phyloP scores from a whole-genome alignment of 169 alveolate species.

The Plasmodium gonderi region DNA sequence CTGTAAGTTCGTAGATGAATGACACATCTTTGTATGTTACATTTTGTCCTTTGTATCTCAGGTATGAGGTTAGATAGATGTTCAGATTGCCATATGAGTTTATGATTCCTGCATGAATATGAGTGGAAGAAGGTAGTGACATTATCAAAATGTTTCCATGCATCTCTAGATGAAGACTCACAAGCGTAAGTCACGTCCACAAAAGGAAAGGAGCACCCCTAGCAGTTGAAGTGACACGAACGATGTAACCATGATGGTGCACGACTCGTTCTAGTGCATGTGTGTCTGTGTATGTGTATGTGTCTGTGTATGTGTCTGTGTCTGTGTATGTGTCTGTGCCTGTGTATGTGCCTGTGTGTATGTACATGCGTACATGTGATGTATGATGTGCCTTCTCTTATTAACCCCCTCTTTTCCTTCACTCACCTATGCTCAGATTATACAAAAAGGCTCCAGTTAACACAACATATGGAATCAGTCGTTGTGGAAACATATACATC shows the following conservation, averaged over 20 bases:
- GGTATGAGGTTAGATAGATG: constrained; percentile 59
- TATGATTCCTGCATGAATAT: constrained; percentile 14
- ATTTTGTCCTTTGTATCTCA: constrained; percentile 40
- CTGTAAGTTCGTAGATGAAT: constrained; percentile 28
- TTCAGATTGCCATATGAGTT: constrained; percentile 69
- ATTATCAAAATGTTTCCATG: too few species aligned
- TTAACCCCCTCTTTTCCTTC: background rate
- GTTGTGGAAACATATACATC: constrained; percentile 3
- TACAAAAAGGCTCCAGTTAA: constrained; percentile 53
- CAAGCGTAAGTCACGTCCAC: too few species aligned
- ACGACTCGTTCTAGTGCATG: too few species aligned
- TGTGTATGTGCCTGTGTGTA: too few species aligned
- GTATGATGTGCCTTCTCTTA: background rate
- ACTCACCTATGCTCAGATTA: constrained; percentile 51
- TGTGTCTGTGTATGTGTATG: too few species aligned
- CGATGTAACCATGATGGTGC: too few species aligned
- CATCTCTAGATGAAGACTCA: too few species aligned
- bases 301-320: too few species aligned
- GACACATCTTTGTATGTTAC: constrained; percentile 59
- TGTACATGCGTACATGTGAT: too few species aligned
- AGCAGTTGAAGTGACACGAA: too few species aligned
- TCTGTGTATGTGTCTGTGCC: too few species aligned
- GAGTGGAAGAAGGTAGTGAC: background rate
- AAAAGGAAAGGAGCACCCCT: too few species aligned
- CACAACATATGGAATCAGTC: constrained; percentile 41